Base-by-base conservation (phyloP, 31 red algal species). In the Odonthalia washingtoniensis region DNA sequence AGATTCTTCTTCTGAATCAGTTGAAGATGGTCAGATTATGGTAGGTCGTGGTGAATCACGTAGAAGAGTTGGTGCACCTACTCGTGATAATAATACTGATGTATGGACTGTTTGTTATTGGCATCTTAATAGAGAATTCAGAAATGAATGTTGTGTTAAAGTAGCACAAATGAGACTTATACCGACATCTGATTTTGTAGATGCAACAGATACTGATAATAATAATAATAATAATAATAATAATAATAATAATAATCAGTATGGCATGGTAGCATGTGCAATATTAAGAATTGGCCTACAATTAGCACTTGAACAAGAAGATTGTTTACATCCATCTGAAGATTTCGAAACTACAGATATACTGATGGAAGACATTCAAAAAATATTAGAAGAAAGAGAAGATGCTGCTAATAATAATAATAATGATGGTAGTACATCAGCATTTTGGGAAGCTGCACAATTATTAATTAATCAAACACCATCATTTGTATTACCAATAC, bases 71-170 rank as follows among this genome's bases (percentile, higher is more conserved):
- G 45, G 67, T 35, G 78, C 66, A 9, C 87, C 87, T 12, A 41
- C 63, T 30, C 80, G 70, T 35, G 27, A 90, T 31, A 90, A 90
- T 41, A 70, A 90, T 49, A 46, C n/a, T 6, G 87, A 90, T 68
- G 41, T 83, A 2, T 90, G 87, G 87, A 69, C 46, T 32, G 61
- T 82, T 2, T 82, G 78, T 69, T 90, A 53, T 44, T 90, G 87
- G 78, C 87, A 90, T 82, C 57, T 90, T 37, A 90, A 90, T 57
- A 28, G 87, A 18, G 77, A 90, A 42, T 90, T 90, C 46, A 66
- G 87, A 28, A 83, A 83, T 45, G 77, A 82, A 38, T 90, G 87
- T 73, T 90, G 87, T 36, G 36, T 75, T 49, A 52, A 62, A 31
- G 82, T 85, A 12, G 82, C 68, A 9, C 26, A 9, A 38, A 62